Base-by-base conservation (phyloP, 805 yeast genomes). In the Ogataea dorogensis region DNA sequence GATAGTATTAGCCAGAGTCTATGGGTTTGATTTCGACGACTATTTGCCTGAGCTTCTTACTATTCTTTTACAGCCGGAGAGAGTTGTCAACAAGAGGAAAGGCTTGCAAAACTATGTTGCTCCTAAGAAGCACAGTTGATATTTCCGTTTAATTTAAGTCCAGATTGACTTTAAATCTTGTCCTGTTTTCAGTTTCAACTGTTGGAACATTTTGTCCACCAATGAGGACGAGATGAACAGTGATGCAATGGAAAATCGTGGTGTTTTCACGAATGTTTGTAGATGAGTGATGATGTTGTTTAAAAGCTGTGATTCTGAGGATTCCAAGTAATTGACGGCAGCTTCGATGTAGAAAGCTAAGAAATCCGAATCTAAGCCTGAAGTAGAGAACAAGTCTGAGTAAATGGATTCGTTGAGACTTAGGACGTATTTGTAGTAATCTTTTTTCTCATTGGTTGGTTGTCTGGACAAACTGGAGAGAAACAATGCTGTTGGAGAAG, bases 351-450 rank as follows among this genome's bases (percentile, higher is more conserved):
- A 70, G 40, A 74, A 69, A n/a, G 60, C 61, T 6, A 78, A 53
- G 40, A 72, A 66, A 9, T 67, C 71, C 0, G 69, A 47, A 24
- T 78, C 84, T 1, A 79, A 52, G 1, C 79, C 80, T 7, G 70
- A 64, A 3, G 49, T 36, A 6, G 51, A 46, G 37, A 73, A 77
- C 2, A 70, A 41, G 8, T 49, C 47, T 1, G 42, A 12, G 24
- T 64, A 61, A 1, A 53, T 50, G 0, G 40, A 28, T 0, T 59
- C 29, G 2, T 58, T 42, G 1, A 73, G 23, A 2, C 40, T 33
- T 5, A 73, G 40, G 2, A 72, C 58, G 40, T 66, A 70, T 9
- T 44, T 29, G 36, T 67, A 71, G 3, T 71, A 68, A 3, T 44
- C 43, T 2, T 28, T 38, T 36, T 49, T 63, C 37, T 54, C 50